Percentiles rank a stretch among this genome's conserved stretches.
These are phyloP conservation scores for Butyriboletus loyo DNA, from an alignment of 768 basidiomycete species.

Conservation along the genomic window DNA sequence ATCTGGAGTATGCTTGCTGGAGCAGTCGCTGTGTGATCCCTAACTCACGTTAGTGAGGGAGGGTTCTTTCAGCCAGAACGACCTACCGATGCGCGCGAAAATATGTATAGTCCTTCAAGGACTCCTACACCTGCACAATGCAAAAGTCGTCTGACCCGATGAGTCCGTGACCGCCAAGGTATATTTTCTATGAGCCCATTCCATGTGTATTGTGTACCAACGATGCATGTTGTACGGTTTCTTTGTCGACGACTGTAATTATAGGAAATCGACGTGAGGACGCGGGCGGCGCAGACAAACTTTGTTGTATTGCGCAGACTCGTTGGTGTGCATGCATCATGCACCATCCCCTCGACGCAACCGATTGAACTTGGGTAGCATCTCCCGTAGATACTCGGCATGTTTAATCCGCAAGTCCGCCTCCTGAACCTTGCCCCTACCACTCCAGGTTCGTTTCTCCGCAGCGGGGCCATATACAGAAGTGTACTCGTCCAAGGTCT, in stretches of 20 bases:
- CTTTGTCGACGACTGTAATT: neutral
- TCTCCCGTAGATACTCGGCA: conserved; percentile 87
- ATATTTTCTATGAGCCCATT: neutral
- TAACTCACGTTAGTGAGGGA: no score
- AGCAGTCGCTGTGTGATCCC: no score
- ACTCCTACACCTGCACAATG: no score
- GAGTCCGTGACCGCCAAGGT: no score
- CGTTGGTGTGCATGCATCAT: conserved; percentile 18
- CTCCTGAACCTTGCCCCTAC: conserved; percentile 79
- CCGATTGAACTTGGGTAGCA: conserved; percentile 86
- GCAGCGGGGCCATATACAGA: conserved; percentile 77
- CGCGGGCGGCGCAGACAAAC: neutral
- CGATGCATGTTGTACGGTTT: neutral
- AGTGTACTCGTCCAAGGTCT: conserved; percentile 78
- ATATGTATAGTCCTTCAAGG: no score
- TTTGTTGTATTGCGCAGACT: neutral
- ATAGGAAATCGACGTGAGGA: neutral
- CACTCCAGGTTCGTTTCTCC: conserved; percentile 80
- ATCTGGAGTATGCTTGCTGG: no score
- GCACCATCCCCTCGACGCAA: conserved; percentile 58
- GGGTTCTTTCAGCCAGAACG: no score
- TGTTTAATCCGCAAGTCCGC: conserved; percentile 83
- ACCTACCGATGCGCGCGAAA: no score
- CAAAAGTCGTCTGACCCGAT: no score
- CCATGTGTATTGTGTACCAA: neutral